Percentiles rank a stretch among this genome's conserved stretches.
phyloP scores from a whole-genome alignment of 2,329 filamentous ascomycete genomes.

The Claviceps sp. region DNA sequence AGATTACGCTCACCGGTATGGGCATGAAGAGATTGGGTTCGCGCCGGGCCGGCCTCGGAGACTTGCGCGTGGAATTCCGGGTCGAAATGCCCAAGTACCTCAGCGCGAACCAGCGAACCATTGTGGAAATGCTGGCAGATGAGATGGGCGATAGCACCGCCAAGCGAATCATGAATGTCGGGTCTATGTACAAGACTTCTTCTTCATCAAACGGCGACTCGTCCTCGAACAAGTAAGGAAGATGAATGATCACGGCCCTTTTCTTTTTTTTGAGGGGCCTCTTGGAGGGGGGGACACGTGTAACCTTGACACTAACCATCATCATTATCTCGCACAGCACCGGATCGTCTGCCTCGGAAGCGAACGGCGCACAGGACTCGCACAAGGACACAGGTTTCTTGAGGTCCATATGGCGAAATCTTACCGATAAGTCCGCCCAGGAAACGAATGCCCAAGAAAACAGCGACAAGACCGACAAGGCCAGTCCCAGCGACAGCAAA shows the following conservation, averaged over 20 bases:
- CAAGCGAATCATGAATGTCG: constrained; percentile 80
- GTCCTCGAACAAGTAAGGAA: constrained; percentile 3
- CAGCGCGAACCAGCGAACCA: constrained; percentile 77
- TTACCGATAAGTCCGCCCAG: constrained; percentile 62
- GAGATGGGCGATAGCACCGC: constrained; percentile 90
- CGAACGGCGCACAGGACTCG: constrained; percentile 16
- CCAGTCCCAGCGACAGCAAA: constrained; percentile 2
- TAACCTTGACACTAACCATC: background rate
- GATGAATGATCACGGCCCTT: background rate
- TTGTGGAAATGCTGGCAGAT: constrained; percentile 90
- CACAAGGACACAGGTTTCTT: constrained; percentile 82
- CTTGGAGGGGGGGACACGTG: background rate
- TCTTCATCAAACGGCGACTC: background rate
- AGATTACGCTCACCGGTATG: constrained; percentile 76
- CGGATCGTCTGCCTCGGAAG: constrained; percentile 16
- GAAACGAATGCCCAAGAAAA: constrained; percentile 22
- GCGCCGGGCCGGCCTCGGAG: constrained; percentile 56
- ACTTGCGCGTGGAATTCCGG: constrained; percentile 88
- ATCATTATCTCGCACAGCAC: background rate
- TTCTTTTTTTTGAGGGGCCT: background rate
- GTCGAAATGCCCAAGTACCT: constrained; percentile 93
- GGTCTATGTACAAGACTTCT: constrained; percentile 8
- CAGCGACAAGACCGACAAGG: constrained; percentile 12
- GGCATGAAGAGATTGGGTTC: constrained; percentile 79
- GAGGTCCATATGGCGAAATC: constrained; percentile 83